These are phyloP conservation scores for Colletotrichum navitas DNA, from an alignment of 2,329 filamentous ascomycete species.

Conservation along the genomic window DNA sequence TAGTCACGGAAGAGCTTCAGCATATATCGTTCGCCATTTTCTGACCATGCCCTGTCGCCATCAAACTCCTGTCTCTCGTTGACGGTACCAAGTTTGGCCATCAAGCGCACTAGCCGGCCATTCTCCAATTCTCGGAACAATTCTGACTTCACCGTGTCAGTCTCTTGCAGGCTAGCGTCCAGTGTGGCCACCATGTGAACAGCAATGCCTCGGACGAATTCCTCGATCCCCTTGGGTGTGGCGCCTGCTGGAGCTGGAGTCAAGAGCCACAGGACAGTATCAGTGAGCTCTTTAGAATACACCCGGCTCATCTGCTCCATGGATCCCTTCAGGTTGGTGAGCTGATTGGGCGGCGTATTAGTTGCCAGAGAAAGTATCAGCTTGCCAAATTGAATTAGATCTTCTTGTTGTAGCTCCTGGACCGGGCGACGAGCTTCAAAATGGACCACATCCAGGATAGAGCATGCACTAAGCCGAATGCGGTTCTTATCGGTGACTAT, in stretches of 20 bases:
- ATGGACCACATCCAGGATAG: slow-evolving; percentile 89
- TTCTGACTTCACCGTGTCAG: slow-evolving; percentile 80
- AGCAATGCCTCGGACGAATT: slow-evolving; percentile 83
- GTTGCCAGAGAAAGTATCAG: slow-evolving; percentile 86
- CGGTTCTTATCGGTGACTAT: slow-evolving; percentile 91
- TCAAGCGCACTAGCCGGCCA: slow-evolving; percentile 82
- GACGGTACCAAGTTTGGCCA: slow-evolving; percentile 86
- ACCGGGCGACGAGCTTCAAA: slow-evolving; percentile 78
- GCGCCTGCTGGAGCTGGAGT: slow-evolving; percentile 68
- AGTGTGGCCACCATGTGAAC: slow-evolving; percentile 80
- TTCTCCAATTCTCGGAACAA: slow-evolving; percentile 90
- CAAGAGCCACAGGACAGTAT: slow-evolving; percentile 86
- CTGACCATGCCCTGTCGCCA: slow-evolving; percentile 84
- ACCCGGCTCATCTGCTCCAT: slow-evolving; percentile 82
- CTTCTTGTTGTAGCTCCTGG: slow-evolving; percentile 86
- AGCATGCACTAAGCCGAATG: slow-evolving; percentile 88
- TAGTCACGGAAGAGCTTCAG: slow-evolving; percentile 97
- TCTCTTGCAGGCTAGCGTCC: slow-evolving; percentile 82
- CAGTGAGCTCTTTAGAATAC: slow-evolving; percentile 83
- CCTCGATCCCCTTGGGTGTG: slow-evolving; percentile 79
- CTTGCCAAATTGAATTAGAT: slow-evolving; percentile 86
- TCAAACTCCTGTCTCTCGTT: slow-evolving; percentile 92
- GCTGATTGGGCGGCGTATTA: slow-evolving; percentile 67
- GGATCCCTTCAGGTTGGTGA: slow-evolving; percentile 74
- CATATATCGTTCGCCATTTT: slow-evolving; percentile 92